These are phyloP conservation scores for Oropetium thomaeum DNA, from an alignment of 176 grass and related monocot species.

Conservation along the genomic window DNA sequence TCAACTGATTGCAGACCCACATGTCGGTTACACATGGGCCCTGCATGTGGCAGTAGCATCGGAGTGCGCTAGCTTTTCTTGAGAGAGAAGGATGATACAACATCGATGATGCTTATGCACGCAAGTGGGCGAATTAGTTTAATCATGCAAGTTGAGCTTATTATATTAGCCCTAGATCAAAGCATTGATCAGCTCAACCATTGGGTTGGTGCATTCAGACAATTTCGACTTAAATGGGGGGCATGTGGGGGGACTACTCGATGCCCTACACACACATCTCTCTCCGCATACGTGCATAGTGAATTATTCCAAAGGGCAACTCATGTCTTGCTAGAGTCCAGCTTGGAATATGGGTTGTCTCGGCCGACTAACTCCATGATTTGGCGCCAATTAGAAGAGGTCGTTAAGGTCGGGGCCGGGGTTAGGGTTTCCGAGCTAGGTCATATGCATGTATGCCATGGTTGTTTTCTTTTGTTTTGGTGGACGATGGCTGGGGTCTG, in stretches of 20 bases:
- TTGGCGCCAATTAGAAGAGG: conserved; percentile 29
- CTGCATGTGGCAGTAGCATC: neutral
- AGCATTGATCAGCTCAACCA: conserved; percentile 13
- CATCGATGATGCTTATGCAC: conserved; percentile 58
- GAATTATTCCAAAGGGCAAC: conserved; percentile 35
- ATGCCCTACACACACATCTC: neutral
- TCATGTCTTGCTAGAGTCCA: conserved; percentile 33
- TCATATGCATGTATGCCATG: neutral
- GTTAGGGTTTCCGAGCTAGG: conserved; percentile 37
- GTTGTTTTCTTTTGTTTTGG: conserved; percentile 20
- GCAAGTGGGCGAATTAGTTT: conserved; percentile 49
- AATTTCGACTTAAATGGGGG: conserved; percentile 25
- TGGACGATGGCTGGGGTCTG: conserved; percentile 9
- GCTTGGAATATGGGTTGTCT: conserved; percentile 41
- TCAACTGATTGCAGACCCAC: neutral
- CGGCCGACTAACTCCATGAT: conserved; percentile 29
- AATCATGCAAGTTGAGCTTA: conserved; percentile 44
- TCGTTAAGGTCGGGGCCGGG: conserved; percentile 5
- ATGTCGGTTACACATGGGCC: neutral
- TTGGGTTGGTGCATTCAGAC: conserved; percentile 28
- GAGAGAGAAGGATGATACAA: conserved; percentile 24
- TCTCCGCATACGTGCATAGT: neutral
- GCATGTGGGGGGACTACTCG: conserved; percentile 48
- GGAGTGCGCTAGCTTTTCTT: conserved; percentile 28
- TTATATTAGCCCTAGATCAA: conserved; percentile 43